Conservation (phyloP, 805 yeast genomes). For the Saturnispora galanensis region DNA sequence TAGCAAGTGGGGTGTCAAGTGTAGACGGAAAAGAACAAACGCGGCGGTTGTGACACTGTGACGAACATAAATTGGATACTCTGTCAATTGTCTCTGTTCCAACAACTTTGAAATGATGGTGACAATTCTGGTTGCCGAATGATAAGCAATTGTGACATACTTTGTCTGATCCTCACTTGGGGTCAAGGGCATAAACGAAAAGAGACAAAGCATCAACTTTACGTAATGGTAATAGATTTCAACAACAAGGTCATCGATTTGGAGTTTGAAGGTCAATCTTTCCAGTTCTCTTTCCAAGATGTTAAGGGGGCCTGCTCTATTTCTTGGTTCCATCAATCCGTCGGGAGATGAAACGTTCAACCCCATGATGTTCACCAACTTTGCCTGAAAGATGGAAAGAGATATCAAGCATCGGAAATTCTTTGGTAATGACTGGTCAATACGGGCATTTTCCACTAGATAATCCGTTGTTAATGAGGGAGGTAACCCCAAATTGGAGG, state of each 20-base stretch:
- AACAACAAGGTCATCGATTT: constrained; percentile 56
- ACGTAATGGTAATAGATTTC: constrained; percentile 75
- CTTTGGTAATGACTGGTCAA: constrained; percentile 56
- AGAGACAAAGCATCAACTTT: constrained; percentile 72
- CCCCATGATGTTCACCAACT: constrained; percentile 79
- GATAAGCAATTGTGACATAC: constrained; percentile 72
- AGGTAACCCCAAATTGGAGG: constrained; percentile 78
- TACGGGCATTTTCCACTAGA: constrained; percentile 66
- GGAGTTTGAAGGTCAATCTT: constrained; percentile 53
- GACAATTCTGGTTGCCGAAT: constrained; percentile 70
- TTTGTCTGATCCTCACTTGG: constrained; percentile 80
- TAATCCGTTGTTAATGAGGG: constrained; percentile 80
- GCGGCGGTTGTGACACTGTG: constrained; percentile 81
- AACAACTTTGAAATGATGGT: constrained; percentile 67
- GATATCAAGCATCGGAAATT: constrained; percentile 63
- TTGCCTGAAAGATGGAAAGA: constrained; percentile 73
- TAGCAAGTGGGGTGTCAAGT: constrained; percentile 62
- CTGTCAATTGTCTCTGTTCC: constrained; percentile 61
- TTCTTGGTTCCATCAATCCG: constrained; percentile 76
- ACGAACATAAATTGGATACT: constrained; percentile 77
- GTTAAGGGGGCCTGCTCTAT: constrained; percentile 72
- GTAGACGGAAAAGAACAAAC: constrained; percentile 67
- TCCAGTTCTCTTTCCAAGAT: constrained; percentile 72
- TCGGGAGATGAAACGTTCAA: constrained; percentile 77
- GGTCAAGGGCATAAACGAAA: constrained; percentile 85